Base-by-base conservation (phyloP, 257 asterid species). In the Verbascum thapsus region DNA sequence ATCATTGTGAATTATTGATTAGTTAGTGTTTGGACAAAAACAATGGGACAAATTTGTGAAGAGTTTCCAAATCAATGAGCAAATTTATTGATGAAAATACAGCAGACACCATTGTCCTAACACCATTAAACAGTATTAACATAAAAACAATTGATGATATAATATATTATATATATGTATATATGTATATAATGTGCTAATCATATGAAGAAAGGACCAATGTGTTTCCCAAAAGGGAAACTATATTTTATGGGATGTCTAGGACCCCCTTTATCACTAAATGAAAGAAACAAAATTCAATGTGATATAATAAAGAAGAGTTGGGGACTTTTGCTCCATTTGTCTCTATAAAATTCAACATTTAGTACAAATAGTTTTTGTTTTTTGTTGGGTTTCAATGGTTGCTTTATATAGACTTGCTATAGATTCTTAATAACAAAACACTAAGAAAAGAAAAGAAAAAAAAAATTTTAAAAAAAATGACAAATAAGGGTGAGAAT, bases 131-230 rank as follows among this genome's bases (percentile, higher is more conserved):
- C 40, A 64, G 49, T 64, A 76, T 57, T 55, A 44, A 37, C 19
- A 50, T 42, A 20, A 55, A 42, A n/a, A n/a, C n/a, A n/a, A n/a
- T n/a, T n/a, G n/a, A 67, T 23, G 23, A 26, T 26, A 26, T 26
- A 26, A 26, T n/a, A n/a, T n/a, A n/a, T 1, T 26, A 26, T 26
- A 26, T 26, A 26, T 26, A 5, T 26, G 32, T 26, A 26, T 26
- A 26, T 26, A 26, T 26, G 32, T 5, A 26, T 26, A 69, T 66
- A 55, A 75, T 61, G 71, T 61, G 73, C 37, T 61, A 56, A 76
- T 72, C 67, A 76, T 53, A 55, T 56, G 58, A 58, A 35, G 47
- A 71, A 45, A 75, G 84, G 88, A 45, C 90, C 87, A 58, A 48
- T 45, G 59, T 80, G 88, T 75, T 80, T 64, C 80, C 68, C 47